phyloP scores from a whole-genome alignment of 345 rosid species.

The Lagerstroemia speciosa region DNA sequence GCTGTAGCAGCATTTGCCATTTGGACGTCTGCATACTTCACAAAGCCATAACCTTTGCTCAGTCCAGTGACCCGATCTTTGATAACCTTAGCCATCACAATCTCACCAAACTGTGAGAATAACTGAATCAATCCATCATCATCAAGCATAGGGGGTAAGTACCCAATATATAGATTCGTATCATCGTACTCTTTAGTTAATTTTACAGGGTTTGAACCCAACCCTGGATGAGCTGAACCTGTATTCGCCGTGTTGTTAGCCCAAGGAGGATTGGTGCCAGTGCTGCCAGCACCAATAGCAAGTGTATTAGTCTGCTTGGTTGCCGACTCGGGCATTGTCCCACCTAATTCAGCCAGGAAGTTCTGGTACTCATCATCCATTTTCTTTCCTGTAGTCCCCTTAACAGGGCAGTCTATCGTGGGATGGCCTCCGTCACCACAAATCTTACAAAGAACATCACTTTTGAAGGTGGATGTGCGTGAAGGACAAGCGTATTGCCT shows the following conservation, averaged over 20 bases:
- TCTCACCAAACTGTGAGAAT: constrained; percentile 83
- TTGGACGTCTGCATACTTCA: constrained; percentile 75
- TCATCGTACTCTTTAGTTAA: constrained; percentile 81
- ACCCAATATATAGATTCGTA: constrained; percentile 86
- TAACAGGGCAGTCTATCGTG: constrained; percentile 92
- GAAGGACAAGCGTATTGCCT: constrained; percentile 88
- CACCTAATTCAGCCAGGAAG: constrained; percentile 89
- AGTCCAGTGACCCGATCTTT: constrained; percentile 70
- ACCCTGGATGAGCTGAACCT: constrained; percentile 55
- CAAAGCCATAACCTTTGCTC: constrained; percentile 94
- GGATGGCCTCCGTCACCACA: constrained; percentile 99
- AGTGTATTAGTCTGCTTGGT: constrained; percentile 54
- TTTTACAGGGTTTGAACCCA: constrained; percentile 54
- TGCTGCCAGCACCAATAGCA: constrained; percentile 61
- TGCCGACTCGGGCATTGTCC: constrained; percentile 81
- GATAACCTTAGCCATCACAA: constrained; percentile 95
- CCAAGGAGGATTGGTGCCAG: constrained; percentile 91
- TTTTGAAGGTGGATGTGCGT: constrained; percentile 81
- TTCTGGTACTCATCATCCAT: constrained; percentile 99
- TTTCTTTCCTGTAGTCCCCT: constrained; percentile 87
- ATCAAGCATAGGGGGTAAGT: constrained; percentile 79
- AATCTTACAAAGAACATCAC: constrained; percentile 96
- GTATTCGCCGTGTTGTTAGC: constrained; percentile 37
- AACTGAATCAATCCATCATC: constrained; percentile 79
- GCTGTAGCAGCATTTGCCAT: constrained; percentile 82